Base-by-base conservation (phyloP, 2,329 filamentous ascomycete species). In the Colletotrichum aenigma region DNA sequence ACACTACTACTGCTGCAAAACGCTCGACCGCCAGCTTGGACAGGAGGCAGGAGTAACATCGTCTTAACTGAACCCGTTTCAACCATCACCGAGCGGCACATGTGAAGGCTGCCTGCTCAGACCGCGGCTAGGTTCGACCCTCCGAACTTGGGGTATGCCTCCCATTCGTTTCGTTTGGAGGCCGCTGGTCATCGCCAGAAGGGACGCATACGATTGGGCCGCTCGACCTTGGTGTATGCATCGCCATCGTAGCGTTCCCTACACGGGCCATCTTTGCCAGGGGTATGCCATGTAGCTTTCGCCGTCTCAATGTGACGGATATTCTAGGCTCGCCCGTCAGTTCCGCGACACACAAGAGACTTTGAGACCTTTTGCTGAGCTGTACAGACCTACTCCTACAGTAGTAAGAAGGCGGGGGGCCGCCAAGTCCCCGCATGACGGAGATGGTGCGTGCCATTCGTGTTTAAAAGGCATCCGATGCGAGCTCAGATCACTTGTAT, bases 1-100 rank as follows among this genome's bases (percentile, higher is more conserved):
- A 21, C 43, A 12, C 32, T 8, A 12, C 32, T 8, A 21, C 34
- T n/a, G n/a, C 43, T 30, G 36, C 64, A 21, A 65, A 16, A 8
- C 21, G 34, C 38, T 70, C 36, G 56, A 21, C 10, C 16, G 1
- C 9, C 15, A 34, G n/a, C 26, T 24, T 21, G 15, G 36, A n/a
- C 28, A 8, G 10, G 64, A 73, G 28, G 64, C 58, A 69, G 65
- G 70, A 73, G 64, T 60, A 18, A 52, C 70, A 75, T 75, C 74
- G 58, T 73, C 74, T 76, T 69, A 76, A 76, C 64, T 69, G 48
- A 65, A 24, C 48, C 32, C 60, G 70, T 76, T 69, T 74, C 70
- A 74, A 38, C 55, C 32, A 12, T 60, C 70, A 60, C 70, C 58
- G 74, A 76, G 70, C 74, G 58, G 74, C 70, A 76, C 74, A 76